Conservation (phyloP, 192 early-diverging fungal species). For the Coemansia sp. region DNA sequence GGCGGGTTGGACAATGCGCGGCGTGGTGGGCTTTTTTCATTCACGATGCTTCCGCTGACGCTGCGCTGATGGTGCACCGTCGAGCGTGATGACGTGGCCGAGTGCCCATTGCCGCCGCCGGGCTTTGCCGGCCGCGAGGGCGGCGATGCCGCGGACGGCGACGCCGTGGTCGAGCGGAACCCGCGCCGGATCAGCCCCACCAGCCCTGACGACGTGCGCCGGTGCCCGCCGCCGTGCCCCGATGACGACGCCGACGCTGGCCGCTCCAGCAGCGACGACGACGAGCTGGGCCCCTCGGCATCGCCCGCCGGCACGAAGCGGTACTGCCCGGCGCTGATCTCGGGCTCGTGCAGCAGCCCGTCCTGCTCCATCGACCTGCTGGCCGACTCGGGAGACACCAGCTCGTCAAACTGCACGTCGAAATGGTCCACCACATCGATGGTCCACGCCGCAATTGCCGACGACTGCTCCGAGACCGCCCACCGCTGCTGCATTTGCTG, state of each 20-base stretch:
- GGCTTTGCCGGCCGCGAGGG: not conserved
- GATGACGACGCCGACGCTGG: not conserved
- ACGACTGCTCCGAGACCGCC: conserved; percentile 36
- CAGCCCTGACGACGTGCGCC: conserved; percentile 44
- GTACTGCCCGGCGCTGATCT: conserved; percentile 18
- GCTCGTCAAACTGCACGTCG: conserved; percentile 46
- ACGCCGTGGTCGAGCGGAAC: conserved; percentile 25
- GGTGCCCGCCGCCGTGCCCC: conserved; percentile 12
- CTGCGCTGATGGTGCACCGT: conserved; percentile 16
- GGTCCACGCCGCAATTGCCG: conserved; percentile 45
- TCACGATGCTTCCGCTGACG: conserved; percentile 11
- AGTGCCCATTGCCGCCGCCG: not conserved
- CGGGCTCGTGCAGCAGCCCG: conserved; percentile 2
- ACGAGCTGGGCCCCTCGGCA: not conserved
- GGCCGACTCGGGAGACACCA: conserved; percentile 26
- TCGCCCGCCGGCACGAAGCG: conserved; percentile 13
- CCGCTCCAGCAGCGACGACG: conserved; percentile 7
- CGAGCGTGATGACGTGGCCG: not conserved
- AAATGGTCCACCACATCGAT: conserved; percentile 47
- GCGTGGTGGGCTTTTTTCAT: not conserved
- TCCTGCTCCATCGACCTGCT: too few relatives aligned
- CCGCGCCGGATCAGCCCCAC: conserved; percentile 43
- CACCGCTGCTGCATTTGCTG: conserved; percentile 6
- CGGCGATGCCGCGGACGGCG: conserved; percentile 6
- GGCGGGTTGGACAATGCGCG: conserved; percentile 1